Percentiles rank a stretch among this genome's conserved stretches.
phyloP scores from a whole-genome alignment of 495 filamentous ascomycete genomes.

The Lasiosphaeria hispida region DNA sequence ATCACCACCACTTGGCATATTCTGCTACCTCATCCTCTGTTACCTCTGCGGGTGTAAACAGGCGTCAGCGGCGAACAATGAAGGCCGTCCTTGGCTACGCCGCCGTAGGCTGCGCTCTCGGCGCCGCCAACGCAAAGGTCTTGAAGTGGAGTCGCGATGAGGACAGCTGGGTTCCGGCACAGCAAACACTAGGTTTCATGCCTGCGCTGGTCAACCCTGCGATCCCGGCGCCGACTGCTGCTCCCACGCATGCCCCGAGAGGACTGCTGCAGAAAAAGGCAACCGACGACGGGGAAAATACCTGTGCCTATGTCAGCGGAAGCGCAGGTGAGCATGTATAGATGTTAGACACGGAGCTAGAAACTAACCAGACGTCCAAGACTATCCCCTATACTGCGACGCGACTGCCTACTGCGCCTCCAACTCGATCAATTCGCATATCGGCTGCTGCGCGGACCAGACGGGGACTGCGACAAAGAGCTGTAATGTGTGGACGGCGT shows the following conservation, averaged over 20 bases:
- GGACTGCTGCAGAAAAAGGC: conserved; percentile 3
- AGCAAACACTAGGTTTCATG: conserved; percentile 25
- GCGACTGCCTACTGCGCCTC: conserved; percentile 18
- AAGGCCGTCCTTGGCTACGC: conserved; percentile 19
- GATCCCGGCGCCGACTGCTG: conserved; percentile 10
- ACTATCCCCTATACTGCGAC: conserved; percentile 23
- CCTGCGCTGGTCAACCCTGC: conserved; percentile 15
- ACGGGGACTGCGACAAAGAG: neutral
- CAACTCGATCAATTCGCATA: conserved; percentile 20
- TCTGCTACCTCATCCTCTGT: neutral
- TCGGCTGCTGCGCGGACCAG: conserved; percentile 30
- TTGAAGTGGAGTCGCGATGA: conserved; percentile 13
- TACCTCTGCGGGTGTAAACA: neutral
- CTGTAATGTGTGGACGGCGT: conserved; percentile 25
- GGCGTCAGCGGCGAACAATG: conserved; percentile 8
- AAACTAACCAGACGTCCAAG: neutral
- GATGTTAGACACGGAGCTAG: neutral
- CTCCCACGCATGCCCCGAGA: neutral
- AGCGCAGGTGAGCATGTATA: conserved; percentile 9
- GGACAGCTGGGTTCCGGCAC: conserved; percentile 18
- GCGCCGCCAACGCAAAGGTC: conserved; percentile 18
- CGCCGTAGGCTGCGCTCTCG: conserved; percentile 18
- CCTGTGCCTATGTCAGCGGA: conserved; percentile 27
- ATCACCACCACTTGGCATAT: neutral
- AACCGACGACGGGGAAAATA: conserved; percentile 21